Base-by-base conservation (phyloP, 495 filamentous ascomycete genomes). In the Penicillium bialowiezense region DNA sequence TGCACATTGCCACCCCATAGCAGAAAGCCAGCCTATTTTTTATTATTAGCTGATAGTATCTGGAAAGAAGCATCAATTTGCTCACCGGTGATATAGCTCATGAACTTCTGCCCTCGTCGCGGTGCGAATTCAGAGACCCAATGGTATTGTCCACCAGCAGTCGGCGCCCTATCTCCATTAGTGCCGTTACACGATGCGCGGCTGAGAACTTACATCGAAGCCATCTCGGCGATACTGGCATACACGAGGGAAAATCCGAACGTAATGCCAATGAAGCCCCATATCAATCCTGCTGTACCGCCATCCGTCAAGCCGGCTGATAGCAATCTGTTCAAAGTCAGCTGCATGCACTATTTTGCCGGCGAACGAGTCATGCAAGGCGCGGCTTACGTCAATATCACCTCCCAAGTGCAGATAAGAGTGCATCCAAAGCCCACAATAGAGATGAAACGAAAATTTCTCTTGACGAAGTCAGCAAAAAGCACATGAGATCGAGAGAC, bases 71-170 rank as follows among this genome's bases (percentile, higher is more conserved):
- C 12, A 20, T 17, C 14, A 23, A 8, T 13, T 17, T 21, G 38
- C 7, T 33, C 65, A 71, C 80, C 80, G 38, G 79, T 78, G 28
- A 82, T 70, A 56, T 83, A 85, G 54, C 80, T 81, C 8, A 83
- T 62, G 33, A 80, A 79, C 44, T 79, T 81, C 47, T 80, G 79
- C 32, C 58, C 73, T n/a, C 58, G 67, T 5, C 53, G 59, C 14
- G 81, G 80, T 9, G 80, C 74, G 51, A 83, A 77, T 49, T 82
- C 79, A 5, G 74, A 82, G 6, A 83, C 77, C 81, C 80, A 85
- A 49, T 80, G 75, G 44, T 80, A 80, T 46, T 80, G 75, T 17
- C 75, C 74, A 36, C 75, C 74, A 15, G 73, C 68, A 34, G 73
- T 76, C 15, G 74, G 73, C 15, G 74, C 71, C 65, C 73, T 75